Percentiles rank a stretch among this genome's conserved stretches.
phyloP scores from a whole-genome alignment of 768 basidiomycete genomes.

The Pholiota molesta region DNA sequence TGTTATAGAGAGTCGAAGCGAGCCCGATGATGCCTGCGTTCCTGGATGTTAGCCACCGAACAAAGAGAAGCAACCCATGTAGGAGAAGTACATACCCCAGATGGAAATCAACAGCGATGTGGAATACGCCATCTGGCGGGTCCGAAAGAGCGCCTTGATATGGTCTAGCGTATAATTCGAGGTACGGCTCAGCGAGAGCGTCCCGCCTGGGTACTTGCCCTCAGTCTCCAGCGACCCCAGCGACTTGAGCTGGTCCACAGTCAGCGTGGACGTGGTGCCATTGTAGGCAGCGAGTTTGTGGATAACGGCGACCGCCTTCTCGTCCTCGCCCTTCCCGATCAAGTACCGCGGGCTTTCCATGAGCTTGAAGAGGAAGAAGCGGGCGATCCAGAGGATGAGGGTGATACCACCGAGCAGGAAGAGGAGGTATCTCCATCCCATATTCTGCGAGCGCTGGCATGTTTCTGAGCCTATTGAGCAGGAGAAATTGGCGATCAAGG shows the following conservation, averaged over 20 bases:
- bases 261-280: constrained; percentile 49
- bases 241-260: constrained; percentile 51
- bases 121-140: constrained; percentile 65
- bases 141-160: constrained; percentile 64
- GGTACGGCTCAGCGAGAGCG: constrained; percentile 39
- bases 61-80: neutral
- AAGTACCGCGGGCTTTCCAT: constrained; percentile 75
- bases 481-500: constrained; percentile 69
- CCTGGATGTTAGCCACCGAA: neutral
- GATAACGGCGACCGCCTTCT: constrained; percentile 63
- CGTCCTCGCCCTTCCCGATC: constrained; percentile 68
- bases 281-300: constrained; percentile 66
- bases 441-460: constrained; percentile 54
- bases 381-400: constrained; percentile 60
- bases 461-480: constrained; percentile 38
- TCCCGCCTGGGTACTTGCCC: constrained; percentile 11
- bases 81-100: constrained; percentile 33
- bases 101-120: constrained; percentile 64
- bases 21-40: constrained; percentile 67
- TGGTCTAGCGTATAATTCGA: constrained; percentile 38
- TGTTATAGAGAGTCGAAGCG: constrained; percentile 71
- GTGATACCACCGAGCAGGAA: constrained; percentile 73
- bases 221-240: neutral
- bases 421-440: constrained; percentile 81
- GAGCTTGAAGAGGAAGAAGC: constrained; percentile 69